Percentiles rank a stretch among this genome's conserved stretches.
phyloP scores from a whole-genome alignment of 148 eudicot species.

The Suaeda aralocaspica region DNA sequence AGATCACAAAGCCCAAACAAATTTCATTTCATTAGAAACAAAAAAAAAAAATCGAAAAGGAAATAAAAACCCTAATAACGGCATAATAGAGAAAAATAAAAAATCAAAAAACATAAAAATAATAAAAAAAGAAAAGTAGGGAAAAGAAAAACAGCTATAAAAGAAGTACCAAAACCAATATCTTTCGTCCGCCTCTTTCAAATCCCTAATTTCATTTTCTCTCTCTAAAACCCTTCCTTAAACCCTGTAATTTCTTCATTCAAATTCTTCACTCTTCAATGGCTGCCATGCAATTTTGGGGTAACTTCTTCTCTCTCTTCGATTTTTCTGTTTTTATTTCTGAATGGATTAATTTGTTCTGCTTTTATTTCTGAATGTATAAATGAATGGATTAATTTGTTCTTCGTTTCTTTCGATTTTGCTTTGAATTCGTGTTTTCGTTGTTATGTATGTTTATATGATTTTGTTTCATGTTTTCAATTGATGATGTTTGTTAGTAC shows the following conservation, averaged over 20 bases:
- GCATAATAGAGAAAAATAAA: too few species aligned
- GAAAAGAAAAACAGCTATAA: neutral
- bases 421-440: too few species aligned
- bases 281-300: constrained; percentile 54
- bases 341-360: neutral
- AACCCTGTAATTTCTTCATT: neutral
- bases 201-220: neutral
- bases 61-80: neutral
- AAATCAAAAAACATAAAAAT: too few species aligned
- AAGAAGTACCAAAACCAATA: constrained; percentile 6
- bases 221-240: constrained; percentile 21
- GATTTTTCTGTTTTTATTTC: neutral
- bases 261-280: neutral
- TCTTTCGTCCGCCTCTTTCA: constrained; percentile 22
- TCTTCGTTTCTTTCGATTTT: neutral
- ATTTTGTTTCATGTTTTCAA: neutral
- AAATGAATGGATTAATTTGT: neutral
- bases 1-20: too few species aligned
- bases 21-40: too few species aligned
- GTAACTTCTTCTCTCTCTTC: constrained; percentile 14
- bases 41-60: too few species aligned
- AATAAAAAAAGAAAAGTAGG: neutral
- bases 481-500: too few species aligned
- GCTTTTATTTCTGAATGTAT: neutral
- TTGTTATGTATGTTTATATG: neutral